phyloP scores from a whole-genome alignment of 2,329 filamentous ascomycete species.

The Claviceps africana region DNA sequence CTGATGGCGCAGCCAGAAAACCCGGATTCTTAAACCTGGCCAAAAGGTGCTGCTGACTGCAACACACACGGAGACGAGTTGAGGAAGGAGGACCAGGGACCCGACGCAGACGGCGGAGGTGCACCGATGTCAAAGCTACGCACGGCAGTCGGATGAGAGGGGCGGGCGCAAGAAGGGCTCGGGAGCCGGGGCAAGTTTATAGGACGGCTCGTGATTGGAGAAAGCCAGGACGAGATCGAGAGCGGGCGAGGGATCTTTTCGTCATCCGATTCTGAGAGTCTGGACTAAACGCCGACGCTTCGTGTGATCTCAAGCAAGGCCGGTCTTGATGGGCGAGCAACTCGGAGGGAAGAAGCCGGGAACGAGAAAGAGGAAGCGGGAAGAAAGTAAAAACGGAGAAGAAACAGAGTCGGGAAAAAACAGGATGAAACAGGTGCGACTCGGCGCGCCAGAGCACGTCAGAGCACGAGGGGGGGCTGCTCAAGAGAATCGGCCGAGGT shows the following conservation, averaged over 20 bases:
- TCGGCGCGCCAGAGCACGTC: no score
- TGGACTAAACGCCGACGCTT: neutral
- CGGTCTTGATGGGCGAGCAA: no score
- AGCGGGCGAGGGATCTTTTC: neutral
- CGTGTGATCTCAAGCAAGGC: no score
- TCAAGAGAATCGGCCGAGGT: no score
- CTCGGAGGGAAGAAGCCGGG: no score
- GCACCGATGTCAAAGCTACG: slow-evolving; percentile 1
- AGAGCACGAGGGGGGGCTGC: no score
- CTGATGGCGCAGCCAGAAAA: neutral
- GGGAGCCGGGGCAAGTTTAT: neutral
- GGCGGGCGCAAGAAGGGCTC: neutral
- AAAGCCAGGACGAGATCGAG: neutral
- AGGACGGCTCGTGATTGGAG: slow-evolving; percentile 4
- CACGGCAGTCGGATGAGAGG: slow-evolving; percentile 1
- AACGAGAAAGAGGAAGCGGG: no score
- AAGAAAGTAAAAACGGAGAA: no score
- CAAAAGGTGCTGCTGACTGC: neutral
- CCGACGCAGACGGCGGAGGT: neutral
- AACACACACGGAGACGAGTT: neutral
- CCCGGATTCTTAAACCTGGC: neutral
- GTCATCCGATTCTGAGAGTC: neutral
- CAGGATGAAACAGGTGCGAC: no score
- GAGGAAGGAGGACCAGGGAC: neutral
- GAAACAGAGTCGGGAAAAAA: no score